A percentile compares a stretch with the other conserved stretches of the same genome.
Conservation (phyloP, 306 rosid genomes). For the Aeschynomene evenia region DNA sequence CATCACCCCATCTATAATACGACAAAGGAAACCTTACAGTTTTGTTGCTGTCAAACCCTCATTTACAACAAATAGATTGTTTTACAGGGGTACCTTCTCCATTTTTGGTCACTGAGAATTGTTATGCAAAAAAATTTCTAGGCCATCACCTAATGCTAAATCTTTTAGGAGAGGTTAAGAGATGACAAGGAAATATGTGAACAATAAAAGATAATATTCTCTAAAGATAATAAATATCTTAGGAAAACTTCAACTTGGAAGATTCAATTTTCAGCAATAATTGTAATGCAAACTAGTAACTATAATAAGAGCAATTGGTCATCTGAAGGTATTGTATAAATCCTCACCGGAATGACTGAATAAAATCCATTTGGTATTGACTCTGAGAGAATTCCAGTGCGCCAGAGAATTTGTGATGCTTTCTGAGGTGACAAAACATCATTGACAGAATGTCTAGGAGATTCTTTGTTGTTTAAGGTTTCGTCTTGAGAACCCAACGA, state of each 20-base stretch:
- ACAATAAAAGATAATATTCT: neutral
- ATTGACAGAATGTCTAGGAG: constrained; percentile 47
- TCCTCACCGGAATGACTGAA: constrained; percentile 82
- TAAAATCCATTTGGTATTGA: constrained; percentile 96
- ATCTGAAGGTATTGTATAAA: constrained; percentile 18
- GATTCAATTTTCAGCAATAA: constrained; percentile 7
- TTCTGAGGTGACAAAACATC: constrained; percentile 68
- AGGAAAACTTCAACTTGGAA: neutral
- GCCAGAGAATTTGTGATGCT: constrained; percentile 94
- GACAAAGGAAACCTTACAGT: neutral
- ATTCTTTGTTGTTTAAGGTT: constrained; percentile 53
- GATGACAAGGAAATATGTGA: constrained; percentile 3
- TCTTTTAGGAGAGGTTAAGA: neutral
- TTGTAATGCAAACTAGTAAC: neutral
- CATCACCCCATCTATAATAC: neutral
- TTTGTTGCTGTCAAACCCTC: neutral
- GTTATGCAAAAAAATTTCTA: neutral
- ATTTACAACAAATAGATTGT: neutral
- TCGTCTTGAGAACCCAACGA: constrained; percentile 79
- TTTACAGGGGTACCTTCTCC: neutral
- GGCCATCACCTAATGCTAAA: constrained; percentile 1
- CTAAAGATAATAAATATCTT: no score
- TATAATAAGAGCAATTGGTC: constrained; percentile 14
- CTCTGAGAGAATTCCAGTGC: constrained; percentile 81
- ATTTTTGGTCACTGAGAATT: neutral